phyloP scores from a whole-genome alignment of 768 basidiomycete genomes.

The Termitomyces eurrhizus region DNA sequence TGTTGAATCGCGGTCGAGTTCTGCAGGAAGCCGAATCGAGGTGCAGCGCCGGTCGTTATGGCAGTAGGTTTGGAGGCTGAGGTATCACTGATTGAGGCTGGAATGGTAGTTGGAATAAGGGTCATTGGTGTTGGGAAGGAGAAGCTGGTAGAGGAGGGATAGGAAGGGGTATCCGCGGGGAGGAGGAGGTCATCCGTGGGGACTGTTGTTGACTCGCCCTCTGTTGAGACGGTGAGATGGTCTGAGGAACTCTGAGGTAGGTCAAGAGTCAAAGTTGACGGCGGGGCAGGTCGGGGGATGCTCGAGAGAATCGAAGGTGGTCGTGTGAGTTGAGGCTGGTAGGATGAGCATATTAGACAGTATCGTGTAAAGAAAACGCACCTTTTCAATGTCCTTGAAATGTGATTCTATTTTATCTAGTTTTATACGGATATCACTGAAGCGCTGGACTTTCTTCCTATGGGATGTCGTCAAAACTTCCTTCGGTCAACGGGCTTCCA shows the following conservation, averaged over 20 bases:
- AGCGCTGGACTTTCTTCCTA: conserved; percentile 40
- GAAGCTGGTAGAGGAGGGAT: conserved; percentile 14
- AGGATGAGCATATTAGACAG: background rate
- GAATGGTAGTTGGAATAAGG: conserved; percentile 24
- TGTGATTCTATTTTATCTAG: conserved; percentile 54
- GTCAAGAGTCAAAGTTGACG: conserved; percentile 20
- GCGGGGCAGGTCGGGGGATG: conserved; percentile 40
- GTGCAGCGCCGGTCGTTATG: conserved; percentile 21
- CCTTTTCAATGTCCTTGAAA: conserved; percentile 51
- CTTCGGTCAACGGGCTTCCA: background rate
- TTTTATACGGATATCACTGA: conserved; percentile 43
- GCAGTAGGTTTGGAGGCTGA: conserved; percentile 23
- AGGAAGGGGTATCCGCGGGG: conserved; percentile 27
- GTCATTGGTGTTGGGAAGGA: conserved; percentile 12
- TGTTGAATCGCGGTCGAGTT: conserved; percentile 67
- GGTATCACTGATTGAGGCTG: conserved; percentile 16
- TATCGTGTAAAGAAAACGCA: conserved; percentile 19
- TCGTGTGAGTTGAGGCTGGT: conserved; percentile 35
- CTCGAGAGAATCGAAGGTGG: conserved; percentile 50
- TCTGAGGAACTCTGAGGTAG: conserved; percentile 6
- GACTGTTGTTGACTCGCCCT: background rate
- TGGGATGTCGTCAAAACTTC: conserved; percentile 1
- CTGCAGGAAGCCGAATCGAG: conserved; percentile 36
- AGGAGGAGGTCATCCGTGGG: conserved; percentile 38
- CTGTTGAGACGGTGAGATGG: background rate